Base-by-base conservation (phyloP, 345 rosid genomes). In the Brassica incana region DNA sequence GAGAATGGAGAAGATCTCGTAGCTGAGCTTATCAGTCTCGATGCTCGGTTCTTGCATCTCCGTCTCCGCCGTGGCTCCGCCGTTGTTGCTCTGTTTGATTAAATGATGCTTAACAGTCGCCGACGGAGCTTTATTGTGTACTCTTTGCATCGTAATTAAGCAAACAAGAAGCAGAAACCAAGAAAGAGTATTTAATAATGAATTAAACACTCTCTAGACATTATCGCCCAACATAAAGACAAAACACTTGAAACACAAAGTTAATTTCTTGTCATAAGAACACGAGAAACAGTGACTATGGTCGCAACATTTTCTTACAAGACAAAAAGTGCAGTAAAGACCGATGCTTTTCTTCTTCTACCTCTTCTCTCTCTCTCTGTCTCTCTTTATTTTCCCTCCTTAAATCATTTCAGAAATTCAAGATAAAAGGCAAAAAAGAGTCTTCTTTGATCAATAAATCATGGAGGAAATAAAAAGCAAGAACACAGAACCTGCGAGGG, bases 11-110 rank as follows among this genome's bases (percentile, higher is more conserved):
- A 95, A 95, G 73, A 95, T 92, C 83, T 95, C 99, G 81, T 95
- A 95, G 81, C 99, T 95, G 74, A 95, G 90, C 81, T 95, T 95
- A 80, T 95, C 97, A 0, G 97, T 90, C 64, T 95, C 99, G 71
- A 95, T 87, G 85, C 97, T 95, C 48, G 97, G 99, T 78, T 92
- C 99, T 52, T 91, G 95, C 93, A 91, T 86, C 72, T 82, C 89
- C 67, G 81, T 2, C 10, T 6, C 78, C 25, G 86, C 88, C 94
- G 88, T 86, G 11, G 77, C 61, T 0, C 74, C 83, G 45, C 65
- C 83, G 59, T 48, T 68, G 40, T 68, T 72, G 45, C 73, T 66
- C 16, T 56, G 79, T 38, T 64, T 69, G 52, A 40, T 59, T 0
- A 76, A 48, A 0, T 67, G 70, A 43, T 45, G 62, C 15, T 32